Percentiles rank a stretch among this genome's conserved stretches.
phyloP scores from a whole-genome alignment of 768 basidiomycete species.

The Tylopilus subfusipes region DNA sequence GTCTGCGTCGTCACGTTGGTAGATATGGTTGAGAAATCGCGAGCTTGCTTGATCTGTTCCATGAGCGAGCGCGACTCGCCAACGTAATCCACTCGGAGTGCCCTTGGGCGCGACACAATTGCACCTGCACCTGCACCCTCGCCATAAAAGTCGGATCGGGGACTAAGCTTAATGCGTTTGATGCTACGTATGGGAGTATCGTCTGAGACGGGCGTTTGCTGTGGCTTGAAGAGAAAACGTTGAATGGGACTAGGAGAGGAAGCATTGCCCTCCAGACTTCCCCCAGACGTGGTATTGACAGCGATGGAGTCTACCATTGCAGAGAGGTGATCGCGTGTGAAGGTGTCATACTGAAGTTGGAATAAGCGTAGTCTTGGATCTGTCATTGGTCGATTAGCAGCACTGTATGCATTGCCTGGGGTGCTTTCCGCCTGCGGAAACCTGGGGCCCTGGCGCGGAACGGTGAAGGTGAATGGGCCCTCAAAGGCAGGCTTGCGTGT shows the following conservation, averaged over 20 bases:
- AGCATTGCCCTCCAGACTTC: constrained; percentile 42
- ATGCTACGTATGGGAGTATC: constrained; percentile 64
- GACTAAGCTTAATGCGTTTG: constrained; percentile 79
- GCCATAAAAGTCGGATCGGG: constrained; percentile 54
- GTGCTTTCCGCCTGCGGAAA: constrained; percentile 62
- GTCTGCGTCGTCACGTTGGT: constrained; percentile 47
- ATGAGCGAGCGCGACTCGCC: constrained; percentile 75
- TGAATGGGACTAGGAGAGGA: constrained; percentile 44
- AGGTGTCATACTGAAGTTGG: constrained; percentile 94
- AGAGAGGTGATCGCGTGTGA: constrained; percentile 90
- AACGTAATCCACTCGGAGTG: constrained; percentile 62
- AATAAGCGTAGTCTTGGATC: constrained; percentile 84
- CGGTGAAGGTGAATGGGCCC: constrained; percentile 72
- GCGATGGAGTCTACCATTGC: constrained; percentile 94
- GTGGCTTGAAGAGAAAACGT: constrained; percentile 45
- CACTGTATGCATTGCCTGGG: constrained; percentile 33
- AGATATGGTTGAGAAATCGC: constrained; percentile 74
- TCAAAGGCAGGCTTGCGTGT: constrained; percentile 46
- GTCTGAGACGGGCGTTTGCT: constrained; percentile 40
- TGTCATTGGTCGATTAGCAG: constrained; percentile 39
- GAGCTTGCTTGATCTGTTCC: constrained; percentile 75
- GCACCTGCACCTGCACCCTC: constrained; percentile 48
- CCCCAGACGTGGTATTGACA: constrained; percentile 63
- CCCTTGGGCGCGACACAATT: constrained; percentile 46
- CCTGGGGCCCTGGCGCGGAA: constrained; percentile 44